These are phyloP conservation scores for Nakazawaea ambrosiae DNA, from an alignment of 805 yeast species.

Conservation along the genomic window DNA sequence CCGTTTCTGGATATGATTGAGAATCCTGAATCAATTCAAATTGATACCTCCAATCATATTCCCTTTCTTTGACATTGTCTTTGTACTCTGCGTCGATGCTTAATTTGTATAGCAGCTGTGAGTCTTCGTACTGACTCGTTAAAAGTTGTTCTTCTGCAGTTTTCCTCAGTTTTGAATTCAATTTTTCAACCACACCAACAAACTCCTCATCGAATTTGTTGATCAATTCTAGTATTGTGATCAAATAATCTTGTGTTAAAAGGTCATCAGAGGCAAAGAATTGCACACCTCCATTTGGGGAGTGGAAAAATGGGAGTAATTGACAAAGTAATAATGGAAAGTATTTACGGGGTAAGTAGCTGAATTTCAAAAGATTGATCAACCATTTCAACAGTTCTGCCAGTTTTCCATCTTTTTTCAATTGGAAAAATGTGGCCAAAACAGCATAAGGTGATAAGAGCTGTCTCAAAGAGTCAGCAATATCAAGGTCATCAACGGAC, in stretches of 20 bases:
- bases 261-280: conserved; percentile 6
- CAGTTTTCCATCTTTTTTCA: conserved; percentile 20
- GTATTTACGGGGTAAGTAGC: conserved; percentile 46
- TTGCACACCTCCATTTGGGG: conserved; percentile 5
- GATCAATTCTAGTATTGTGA: conserved; percentile 18
- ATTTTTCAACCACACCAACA: background rate
- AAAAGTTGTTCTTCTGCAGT: conserved; percentile 9
- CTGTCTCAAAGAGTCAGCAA: conserved; percentile 57
- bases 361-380: conserved; percentile 37
- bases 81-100: conserved; percentile 9
- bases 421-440: conserved; percentile 40
- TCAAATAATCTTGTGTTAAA: conserved; percentile 15
- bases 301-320: conserved; percentile 32
- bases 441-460: conserved; percentile 68
- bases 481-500: conserved; percentile 23
- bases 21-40: conserved; percentile 3
- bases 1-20: conserved; percentile 11
- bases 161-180: background rate
- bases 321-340: conserved; percentile 44
- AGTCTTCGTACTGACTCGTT: conserved; percentile 9
- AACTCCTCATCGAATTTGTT: conserved; percentile 17
- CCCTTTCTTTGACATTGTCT: background rate
- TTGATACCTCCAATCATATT: conserved; percentile 16
- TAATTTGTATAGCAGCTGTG: conserved; percentile 16
- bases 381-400: conserved; percentile 23